Evolutionary conservation across 169 alveolate species (phyloP), one percentile per base, ranked within the genome.

Genomic region (Cryptosporidium tyzzeri): DNA sequence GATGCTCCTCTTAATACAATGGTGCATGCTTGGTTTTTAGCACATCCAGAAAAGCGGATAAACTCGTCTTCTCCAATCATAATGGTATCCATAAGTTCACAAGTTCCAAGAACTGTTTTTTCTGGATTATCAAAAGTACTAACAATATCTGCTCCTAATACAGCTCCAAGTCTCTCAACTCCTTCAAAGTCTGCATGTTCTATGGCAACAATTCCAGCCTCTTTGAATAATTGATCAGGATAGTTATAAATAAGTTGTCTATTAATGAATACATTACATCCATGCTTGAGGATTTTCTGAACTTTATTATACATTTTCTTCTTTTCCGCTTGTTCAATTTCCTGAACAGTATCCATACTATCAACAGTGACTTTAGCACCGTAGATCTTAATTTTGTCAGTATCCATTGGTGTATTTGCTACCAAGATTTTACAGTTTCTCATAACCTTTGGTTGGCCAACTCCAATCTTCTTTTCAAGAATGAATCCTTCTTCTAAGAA

Each of bases 151-250:
- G 99, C 99, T 35, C 98, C 99, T 55, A 98, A 92, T 23, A 98
- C 99, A 14, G 99, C 99, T 16, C 99, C 99, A 70, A 99, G 97
- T 91, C 99, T 96, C 95, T 99, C 99, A 94, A 97, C 98, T 61
- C 99, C 99, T 91, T 99, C 99, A 85, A 99, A 99, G 93, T 99
- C 99, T 53, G 99, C 99, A 87, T 98, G 99, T 93, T 98, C 99
- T 68, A 98, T 98, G 39, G 99, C 99, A 97, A 98, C 96, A 53
- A 98, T 97, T 45, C 99, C 99, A n/a, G 91, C 92, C 29, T 97
- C 99, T 67, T 98, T 97, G 93, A 98, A 95, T 31, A 98, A 91
- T 92, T 98, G 98, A 92, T 98, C 99, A 3, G 99, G 99, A 92
- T 98, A 99, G 95, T 99, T 98, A 94, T 99, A 99, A 50, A 99